Base-by-base conservation (phyloP, 2,329 filamentous ascomycete species). In the Rhynchosporium graminicola region DNA sequence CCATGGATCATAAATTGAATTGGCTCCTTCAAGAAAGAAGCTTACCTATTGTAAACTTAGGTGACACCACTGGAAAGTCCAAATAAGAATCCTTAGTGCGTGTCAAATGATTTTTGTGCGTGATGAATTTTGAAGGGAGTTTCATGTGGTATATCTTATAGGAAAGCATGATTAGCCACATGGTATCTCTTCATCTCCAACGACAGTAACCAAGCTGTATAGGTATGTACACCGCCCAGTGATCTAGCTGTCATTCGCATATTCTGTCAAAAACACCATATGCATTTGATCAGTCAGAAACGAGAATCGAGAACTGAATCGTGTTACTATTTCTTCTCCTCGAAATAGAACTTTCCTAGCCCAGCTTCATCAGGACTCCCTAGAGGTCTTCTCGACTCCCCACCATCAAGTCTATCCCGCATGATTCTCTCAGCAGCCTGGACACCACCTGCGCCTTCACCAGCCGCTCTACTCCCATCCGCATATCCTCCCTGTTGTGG, bases 371-470 rank as follows among this genome's bases (percentile, higher is more conserved):
- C 78, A 0, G 81, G 76, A 45, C 75, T 81, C 28, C 79, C 77
- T 61, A 0, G 76, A 75, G 9, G 65, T 55, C 57, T 69, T 67
- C 60, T 75, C 10, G 73, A 75, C 65, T 84, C 81, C 9, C 79
- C 80, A 31, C 79, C 78, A 60, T 84, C 83, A 62, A 88, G 76
- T 33, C 81, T 80, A 69, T 87, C 84, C 62, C 83, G 81, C 63
- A 90, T 75, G 62, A 89, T 86, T 63, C 84, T 80, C 76, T 90
- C 87, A 5, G 87, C 86, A 15, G 85, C 79, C 66, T 90, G 85
- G 51, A 62, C 67, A 43, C 63, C 68, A 28, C 20, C 20, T 20
- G 63, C 59, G 28, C 65, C 69, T 61, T 59, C 15, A 33, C 55
- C 62, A 40, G 59, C 63, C 33, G 61, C 51, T 71, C 74, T 50